These are phyloP conservation scores for Dactylorhiza incarnata DNA, from an alignment of 106 monocot species.

Conservation along the genomic window DNA sequence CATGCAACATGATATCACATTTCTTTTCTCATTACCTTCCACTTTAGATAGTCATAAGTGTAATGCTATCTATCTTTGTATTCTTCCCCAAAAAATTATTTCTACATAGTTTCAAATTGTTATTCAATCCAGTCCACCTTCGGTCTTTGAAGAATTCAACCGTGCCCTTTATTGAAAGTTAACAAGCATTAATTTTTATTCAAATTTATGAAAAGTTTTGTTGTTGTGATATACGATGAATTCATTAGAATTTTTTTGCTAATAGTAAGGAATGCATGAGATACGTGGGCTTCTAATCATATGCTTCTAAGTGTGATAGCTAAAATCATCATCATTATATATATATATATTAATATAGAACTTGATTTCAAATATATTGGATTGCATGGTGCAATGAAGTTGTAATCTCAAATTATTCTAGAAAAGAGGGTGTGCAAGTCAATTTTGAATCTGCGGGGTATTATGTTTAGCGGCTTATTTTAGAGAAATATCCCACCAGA, in stretches of 20 bases:
- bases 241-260: neutral
- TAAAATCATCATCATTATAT: no score
- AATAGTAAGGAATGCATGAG: neutral
- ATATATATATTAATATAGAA: no score
- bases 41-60: neutral
- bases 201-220: neutral
- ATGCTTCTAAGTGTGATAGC: neutral
- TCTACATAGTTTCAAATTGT: neutral
- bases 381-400: no score
- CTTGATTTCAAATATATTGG: no score
- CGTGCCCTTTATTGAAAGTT: neutral
- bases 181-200: neutral
- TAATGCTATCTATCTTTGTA: neutral
- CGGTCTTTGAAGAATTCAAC: neutral
- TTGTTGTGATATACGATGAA: neutral
- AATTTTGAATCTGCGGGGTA: no score
- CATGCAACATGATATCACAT: neutral
- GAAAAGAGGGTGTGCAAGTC: no score
- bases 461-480: no score
- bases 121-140: neutral
- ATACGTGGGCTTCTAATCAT: neutral
- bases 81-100: neutral
- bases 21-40: neutral
- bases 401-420: no score
- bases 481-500: no score